A percentile compares a stretch with the other conserved stretches of the same genome.
phyloP scores from a whole-genome alignment of 1,284 basidiomycete species.

The Tilletia setariae region DNA sequence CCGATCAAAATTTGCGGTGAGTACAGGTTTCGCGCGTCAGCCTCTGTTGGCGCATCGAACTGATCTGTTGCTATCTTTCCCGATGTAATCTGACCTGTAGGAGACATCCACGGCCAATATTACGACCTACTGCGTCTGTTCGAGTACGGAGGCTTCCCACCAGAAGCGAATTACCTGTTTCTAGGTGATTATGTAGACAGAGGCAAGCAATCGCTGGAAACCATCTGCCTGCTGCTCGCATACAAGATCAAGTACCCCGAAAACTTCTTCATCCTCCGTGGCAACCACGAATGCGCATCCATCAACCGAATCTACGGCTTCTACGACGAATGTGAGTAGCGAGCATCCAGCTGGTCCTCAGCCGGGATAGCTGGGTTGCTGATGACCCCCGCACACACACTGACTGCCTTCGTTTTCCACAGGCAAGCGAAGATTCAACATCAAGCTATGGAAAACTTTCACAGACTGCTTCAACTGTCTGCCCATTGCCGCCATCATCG shows the following conservation, averaged over 20 bases:
- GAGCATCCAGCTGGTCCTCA: neutral
- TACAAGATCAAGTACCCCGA: slow-evolving; percentile 99
- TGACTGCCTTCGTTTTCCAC: neutral
- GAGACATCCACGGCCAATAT: slow-evolving; percentile 93
- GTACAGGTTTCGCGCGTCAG: slow-evolving; percentile 52
- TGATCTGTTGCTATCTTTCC: neutral
- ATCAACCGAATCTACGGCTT: slow-evolving; percentile 96
- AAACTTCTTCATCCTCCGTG: slow-evolving; percentile 92
- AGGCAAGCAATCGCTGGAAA: slow-evolving; percentile 89
- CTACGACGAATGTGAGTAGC: slow-evolving; percentile 81
- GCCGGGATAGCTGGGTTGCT: neutral
- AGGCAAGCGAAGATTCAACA: slow-evolving; percentile 97
- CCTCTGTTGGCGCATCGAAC: neutral
- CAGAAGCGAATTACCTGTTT: slow-evolving; percentile 94
- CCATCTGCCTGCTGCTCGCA: slow-evolving; percentile 77
- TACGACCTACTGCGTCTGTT: slow-evolving; percentile 89
- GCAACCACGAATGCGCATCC: slow-evolving; percentile 90
- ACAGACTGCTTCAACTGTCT: slow-evolving; percentile 95
- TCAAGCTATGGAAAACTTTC: slow-evolving; percentile 97
- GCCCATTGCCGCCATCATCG: slow-evolving; percentile 91
- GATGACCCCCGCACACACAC: neutral
- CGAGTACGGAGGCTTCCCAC: slow-evolving; percentile 91
- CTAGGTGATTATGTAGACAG: slow-evolving; percentile 92
- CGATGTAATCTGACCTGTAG: slow-evolving; percentile 56
- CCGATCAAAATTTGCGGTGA: slow-evolving; percentile 95